Conservation (phyloP, 2,329 filamentous ascomycete species). For the Colletotrichum sp. region DNA sequence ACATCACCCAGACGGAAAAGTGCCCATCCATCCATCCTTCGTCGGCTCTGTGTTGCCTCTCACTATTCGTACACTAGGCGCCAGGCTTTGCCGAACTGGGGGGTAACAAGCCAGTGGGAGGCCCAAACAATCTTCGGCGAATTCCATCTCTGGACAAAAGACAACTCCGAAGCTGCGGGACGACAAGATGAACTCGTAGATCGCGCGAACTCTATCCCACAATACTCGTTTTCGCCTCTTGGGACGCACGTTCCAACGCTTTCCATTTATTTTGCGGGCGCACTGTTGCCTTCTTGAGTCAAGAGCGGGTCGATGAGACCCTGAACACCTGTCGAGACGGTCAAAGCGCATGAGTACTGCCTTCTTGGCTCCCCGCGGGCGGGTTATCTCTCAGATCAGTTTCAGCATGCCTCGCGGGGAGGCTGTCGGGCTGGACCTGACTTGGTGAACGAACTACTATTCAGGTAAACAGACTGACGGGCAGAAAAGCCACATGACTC, state of each 20-base stretch:
- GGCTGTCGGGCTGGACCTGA: neutral
- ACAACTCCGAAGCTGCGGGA: neutral
- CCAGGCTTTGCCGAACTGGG: neutral
- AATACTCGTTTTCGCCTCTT: constrained; percentile 1
- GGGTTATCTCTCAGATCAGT: neutral
- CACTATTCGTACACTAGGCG: neutral
- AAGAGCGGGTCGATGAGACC: neutral
- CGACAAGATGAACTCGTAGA: constrained; percentile 5
- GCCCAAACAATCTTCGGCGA: neutral
- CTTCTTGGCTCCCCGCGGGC: neutral
- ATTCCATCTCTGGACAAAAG: neutral
- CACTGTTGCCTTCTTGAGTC: neutral
- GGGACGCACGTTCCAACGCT: neutral
- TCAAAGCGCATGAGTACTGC: neutral
- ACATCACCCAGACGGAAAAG: neutral
- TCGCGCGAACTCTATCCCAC: neutral
- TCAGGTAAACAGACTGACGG: neutral
- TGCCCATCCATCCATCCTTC: neutral
- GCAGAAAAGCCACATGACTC: neutral
- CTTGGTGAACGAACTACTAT: neutral
- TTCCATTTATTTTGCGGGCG: neutral
- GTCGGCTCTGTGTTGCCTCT: neutral
- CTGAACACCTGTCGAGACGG: neutral
- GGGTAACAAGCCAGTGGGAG: neutral
- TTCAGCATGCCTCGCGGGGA: neutral